Percentiles rank a stretch among this genome's conserved stretches.
phyloP scores from a whole-genome alignment of 1,139 yeast species.

The Nakaseomyces sp. region DNA sequence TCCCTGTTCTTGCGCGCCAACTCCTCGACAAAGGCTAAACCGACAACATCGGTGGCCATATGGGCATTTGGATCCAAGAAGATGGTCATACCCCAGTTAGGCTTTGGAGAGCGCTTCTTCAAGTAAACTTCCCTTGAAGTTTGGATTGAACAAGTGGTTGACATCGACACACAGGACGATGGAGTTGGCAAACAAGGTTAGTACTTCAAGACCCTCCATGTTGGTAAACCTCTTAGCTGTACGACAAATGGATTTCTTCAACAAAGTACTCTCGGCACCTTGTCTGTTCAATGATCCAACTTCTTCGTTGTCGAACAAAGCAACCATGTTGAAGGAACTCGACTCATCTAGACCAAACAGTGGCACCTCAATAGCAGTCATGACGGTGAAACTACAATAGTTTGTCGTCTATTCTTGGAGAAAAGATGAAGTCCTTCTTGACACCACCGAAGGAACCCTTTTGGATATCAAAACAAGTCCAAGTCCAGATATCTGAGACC shows the following conservation, averaged over 20 bases:
- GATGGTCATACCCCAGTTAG: conserved; percentile 65
- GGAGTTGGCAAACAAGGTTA: conserved; percentile 44
- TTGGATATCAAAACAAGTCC: conserved; percentile 58
- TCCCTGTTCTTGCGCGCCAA: conserved; percentile 56
- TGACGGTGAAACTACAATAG: conserved; percentile 55
- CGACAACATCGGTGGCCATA: conserved; percentile 72
- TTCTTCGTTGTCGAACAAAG: conserved; percentile 55
- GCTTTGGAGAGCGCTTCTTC: conserved; percentile 65
- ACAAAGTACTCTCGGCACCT: conserved; percentile 49
- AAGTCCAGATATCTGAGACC: conserved; percentile 49
- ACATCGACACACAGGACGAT: conserved; percentile 60
- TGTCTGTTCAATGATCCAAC: conserved; percentile 52
- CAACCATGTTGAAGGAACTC: conserved; percentile 41
- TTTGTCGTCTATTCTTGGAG: conserved; percentile 61
- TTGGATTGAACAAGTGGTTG: conserved; percentile 56
- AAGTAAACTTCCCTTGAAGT: conserved; percentile 54
- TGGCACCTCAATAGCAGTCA: conserved; percentile 37
- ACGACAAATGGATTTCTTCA: conserved; percentile 30
- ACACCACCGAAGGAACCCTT: conserved; percentile 54
- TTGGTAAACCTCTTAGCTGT: conserved; percentile 36
- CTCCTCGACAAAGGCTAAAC: conserved; percentile 56
- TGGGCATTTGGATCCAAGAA: conserved; percentile 70
- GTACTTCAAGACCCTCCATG: conserved; percentile 18
- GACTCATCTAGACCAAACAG: conserved; percentile 16
- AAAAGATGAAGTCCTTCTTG: conserved; percentile 50